Conservation (phyloP, 1,284 basidiomycete species). For the Gomphus bonarii region DNA sequence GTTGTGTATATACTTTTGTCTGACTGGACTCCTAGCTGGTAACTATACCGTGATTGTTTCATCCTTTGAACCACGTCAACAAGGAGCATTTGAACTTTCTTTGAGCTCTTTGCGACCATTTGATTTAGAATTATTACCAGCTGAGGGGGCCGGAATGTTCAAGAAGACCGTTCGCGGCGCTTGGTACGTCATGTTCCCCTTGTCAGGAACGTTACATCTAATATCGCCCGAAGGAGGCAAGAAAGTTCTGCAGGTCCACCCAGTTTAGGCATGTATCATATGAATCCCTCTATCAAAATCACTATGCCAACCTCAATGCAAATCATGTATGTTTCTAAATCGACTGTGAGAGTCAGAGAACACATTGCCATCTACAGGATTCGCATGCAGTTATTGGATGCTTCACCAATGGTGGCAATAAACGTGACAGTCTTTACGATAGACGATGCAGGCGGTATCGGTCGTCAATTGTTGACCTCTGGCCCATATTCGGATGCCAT, state of each 20-base stretch:
- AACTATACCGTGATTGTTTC: conserved; percentile 79
- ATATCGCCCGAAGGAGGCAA: conserved; percentile 30
- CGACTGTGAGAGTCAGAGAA: background rate
- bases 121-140: conserved; percentile 28
- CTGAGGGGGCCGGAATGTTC: conserved; percentile 91
- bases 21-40: conserved; percentile 40
- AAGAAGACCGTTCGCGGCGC: conserved; percentile 49
- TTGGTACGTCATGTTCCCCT: conserved; percentile 42
- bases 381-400: conserved; percentile 49
- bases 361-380: conserved; percentile 30
- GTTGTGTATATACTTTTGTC: background rate
- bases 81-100: conserved; percentile 53
- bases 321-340: conserved; percentile 41
- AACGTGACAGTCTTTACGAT: conserved; percentile 49
- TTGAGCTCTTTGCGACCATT: conserved; percentile 49
- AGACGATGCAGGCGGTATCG: conserved; percentile 19
- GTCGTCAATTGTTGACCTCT: conserved; percentile 50
- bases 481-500: conserved; percentile 69
- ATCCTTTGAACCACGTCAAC: conserved; percentile 65
- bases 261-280: conserved; percentile 46
- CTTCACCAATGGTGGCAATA: conserved; percentile 34
- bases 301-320: conserved; percentile 41
- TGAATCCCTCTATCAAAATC: conserved; percentile 64
- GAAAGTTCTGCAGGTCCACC: conserved; percentile 56
- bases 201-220: background rate